Base-by-base conservation (phyloP, 140 eudicot species). In the Cichorium intybus region DNA sequence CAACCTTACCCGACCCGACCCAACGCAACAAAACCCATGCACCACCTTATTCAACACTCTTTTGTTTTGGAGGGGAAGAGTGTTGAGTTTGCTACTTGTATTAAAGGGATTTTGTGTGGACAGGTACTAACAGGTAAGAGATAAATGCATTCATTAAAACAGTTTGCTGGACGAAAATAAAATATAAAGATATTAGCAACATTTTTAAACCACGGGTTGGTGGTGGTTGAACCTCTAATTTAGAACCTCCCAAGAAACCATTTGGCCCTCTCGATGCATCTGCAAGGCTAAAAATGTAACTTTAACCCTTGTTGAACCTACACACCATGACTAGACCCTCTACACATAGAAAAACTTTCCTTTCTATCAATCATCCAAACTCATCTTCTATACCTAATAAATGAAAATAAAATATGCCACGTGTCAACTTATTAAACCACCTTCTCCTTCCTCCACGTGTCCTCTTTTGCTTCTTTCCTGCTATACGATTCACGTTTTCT, bases 221-320 rank as follows among this genome's bases (percentile, higher is more conserved):
- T 92, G 98, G 96, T 87, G 79, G 98, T 85, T 87, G 87, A 83
- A 85, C 90, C 88, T 66, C 82, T 74, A 64, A 73, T 65, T 67
- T 41, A 52, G 71, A 35, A 72, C 62, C 76, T 61, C 67, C 49
- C 54, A 78, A 73, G 78, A 77, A 75, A 77, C 77, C 71, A 66
- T 14, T 34, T 53, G 41, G 12, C 58, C 28, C 28, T 33, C 14
- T 22, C 17, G 15, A 22, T 31, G 24, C 47, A 51, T 56, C 15
- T 46, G 12, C 45, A 49, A 50, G 79, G 75, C 24, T 74, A 74
- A 39, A 66, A 59, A 14, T 51, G 75, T 75, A 75, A 75, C 9
- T 60, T 67, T 29, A 27, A 50, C n/a, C 46, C 47, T 24, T 71
- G 71, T 73, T 46, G 62, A 70, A 49, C 18, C 53, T 56, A 18